Conservation (phyloP, 192 early-diverging fungal genomes). For the Gonapodya prolifera region DNA sequence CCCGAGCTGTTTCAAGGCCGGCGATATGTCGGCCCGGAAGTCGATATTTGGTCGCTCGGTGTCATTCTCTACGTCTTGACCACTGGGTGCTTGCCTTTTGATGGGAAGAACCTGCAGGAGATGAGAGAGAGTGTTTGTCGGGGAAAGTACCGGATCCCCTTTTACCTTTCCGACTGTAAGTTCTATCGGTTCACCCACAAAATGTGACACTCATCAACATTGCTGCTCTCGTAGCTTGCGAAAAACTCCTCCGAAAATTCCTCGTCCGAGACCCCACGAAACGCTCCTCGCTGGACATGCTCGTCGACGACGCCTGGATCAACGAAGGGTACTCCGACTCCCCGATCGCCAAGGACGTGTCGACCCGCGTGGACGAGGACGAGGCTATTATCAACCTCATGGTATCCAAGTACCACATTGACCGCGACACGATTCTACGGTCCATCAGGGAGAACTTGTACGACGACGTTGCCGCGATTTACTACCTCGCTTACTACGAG, state of each 20-base stretch:
- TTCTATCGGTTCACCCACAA: too few species aligned
- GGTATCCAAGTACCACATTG: constrained; percentile 37
- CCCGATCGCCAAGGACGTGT: constrained; percentile 33
- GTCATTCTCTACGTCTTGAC: constrained; percentile 37
- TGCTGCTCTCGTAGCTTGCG: constrained; percentile 38
- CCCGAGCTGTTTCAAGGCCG: constrained; percentile 24
- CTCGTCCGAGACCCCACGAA: constrained; percentile 42
- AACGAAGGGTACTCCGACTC: constrained; percentile 39
- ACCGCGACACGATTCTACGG: constrained; percentile 29
- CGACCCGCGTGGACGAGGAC: constrained; percentile 31
- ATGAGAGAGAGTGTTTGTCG: constrained; percentile 47
- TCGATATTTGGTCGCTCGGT: constrained; percentile 67
- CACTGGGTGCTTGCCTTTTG: constrained; percentile 50
- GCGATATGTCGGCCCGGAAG: constrained; percentile 41
- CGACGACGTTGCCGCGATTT: constrained; percentile 41
- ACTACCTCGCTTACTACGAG: constrained; percentile 51
- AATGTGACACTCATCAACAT: too few species aligned
- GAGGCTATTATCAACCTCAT: constrained; percentile 37
- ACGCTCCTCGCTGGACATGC: constrained; percentile 35
- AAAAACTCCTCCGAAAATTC: constrained; percentile 45
- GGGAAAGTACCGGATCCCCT: constrained; percentile 50
- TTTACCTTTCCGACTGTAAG: constrained; percentile 40
- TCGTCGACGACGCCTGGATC: constrained; percentile 48
- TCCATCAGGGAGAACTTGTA: constrained; percentile 39
- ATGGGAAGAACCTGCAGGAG: constrained; percentile 56